A percentile compares a stretch with the other conserved stretches of the same genome.
Evolutionary conservation across 2,329 filamentous ascomycete species (phyloP).

Genomic region (Triangularia verruculosa): DNA sequence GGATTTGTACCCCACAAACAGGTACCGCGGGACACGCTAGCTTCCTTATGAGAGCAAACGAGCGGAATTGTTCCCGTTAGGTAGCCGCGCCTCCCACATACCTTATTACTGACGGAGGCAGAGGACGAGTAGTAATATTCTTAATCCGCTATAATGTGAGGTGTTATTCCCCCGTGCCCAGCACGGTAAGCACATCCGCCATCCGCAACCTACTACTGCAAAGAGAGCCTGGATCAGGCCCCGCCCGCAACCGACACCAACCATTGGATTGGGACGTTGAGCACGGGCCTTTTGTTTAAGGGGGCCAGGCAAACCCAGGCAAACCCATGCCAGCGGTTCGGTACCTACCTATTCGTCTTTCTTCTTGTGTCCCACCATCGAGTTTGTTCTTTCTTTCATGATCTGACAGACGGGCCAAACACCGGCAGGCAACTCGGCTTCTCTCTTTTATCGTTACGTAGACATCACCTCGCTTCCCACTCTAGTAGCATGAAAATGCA

Average conservation of each 20-base stretch:
- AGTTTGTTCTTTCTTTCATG: not conserved
- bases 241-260: not conserved
- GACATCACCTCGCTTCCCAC: not conserved
- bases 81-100: too few species aligned
- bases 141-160: not conserved
- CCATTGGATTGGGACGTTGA: not conserved
- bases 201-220: too few species aligned
- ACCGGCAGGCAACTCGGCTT: too few species aligned
- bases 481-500: not conserved
- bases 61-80: not conserved
- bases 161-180: not conserved
- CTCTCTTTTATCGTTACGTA: not conserved
- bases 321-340: not conserved
- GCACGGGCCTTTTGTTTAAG: not conserved
- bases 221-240: not conserved
- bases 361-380: not conserved
- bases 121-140: not conserved
- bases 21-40: slow-evolving; percentile 18
- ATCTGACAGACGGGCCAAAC: not conserved
- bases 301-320: too few species aligned
- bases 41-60: slow-evolving; percentile 1
- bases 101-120: too few species aligned
- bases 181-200: not conserved
- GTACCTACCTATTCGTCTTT: not conserved
- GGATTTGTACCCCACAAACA: slow-evolving; percentile 13